Evolutionary conservation across 352 stramenopile species (phyloP).

Genomic region (Aphanomyces cochlioides): DNA sequence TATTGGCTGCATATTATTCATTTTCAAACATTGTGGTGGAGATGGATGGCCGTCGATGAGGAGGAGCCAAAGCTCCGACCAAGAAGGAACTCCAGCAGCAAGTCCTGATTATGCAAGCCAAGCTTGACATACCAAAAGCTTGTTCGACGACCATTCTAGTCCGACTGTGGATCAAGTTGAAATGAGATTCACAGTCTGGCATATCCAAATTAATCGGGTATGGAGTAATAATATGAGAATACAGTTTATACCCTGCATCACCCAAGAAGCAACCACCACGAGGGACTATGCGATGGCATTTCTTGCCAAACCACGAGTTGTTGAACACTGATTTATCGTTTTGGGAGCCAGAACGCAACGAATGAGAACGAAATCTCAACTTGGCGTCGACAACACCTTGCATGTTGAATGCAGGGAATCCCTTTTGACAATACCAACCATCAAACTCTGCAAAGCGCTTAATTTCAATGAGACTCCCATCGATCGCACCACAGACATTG

Average conservation of each 20-base stretch:
- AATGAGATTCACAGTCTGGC: not conserved
- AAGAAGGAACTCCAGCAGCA: no score
- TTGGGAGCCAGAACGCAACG: not conserved
- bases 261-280: not conserved
- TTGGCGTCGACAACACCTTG: not conserved
- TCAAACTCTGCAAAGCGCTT: not conserved
- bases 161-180: not conserved
- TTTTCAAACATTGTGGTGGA: no score
- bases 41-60: no score
- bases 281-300: not conserved
- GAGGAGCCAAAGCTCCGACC: no score
- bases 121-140: no score
- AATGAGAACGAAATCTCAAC: slow-evolving; percentile 2
- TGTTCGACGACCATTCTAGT: not conserved
- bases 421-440: not conserved
- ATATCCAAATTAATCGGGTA: not conserved
- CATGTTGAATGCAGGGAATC: not conserved
- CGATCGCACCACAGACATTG: not conserved
- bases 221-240: not conserved
- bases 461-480: not conserved
- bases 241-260: not conserved
- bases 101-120: no score
- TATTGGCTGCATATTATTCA: no score
- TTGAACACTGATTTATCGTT: not conserved
- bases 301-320: not conserved